Percentiles rank a stretch among this genome's conserved stretches.
These are phyloP conservation scores for Sugiyamaella americana DNA, from an alignment of 805 yeast species.

Conservation along the genomic window DNA sequence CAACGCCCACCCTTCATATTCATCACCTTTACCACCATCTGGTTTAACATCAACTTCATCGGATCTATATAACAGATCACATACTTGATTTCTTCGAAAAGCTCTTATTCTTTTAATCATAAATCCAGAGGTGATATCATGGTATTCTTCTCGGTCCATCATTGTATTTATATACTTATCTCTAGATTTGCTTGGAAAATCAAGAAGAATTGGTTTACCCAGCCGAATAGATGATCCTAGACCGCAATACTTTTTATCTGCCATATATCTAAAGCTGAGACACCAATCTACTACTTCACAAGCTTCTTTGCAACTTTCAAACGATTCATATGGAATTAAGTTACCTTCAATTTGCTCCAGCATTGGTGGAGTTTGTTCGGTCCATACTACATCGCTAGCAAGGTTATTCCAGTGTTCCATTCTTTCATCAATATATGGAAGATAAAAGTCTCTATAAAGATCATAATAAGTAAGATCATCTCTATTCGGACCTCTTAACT, in stretches of 20 bases:
- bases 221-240: constrained; percentile 4
- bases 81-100: constrained; percentile 17
- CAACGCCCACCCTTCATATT: constrained; percentile 18
- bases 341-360: not conserved
- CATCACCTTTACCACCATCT: constrained; percentile 11
- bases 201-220: constrained; percentile 7
- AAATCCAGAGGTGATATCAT: constrained; percentile 24
- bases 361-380: constrained; percentile 2
- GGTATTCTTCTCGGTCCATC: constrained; percentile 1
- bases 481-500: constrained; percentile 17
- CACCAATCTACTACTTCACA: constrained; percentile 12
- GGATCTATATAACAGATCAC: constrained; percentile 20
- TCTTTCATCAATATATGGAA: constrained; percentile 15
- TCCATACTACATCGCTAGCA: constrained; percentile 1
- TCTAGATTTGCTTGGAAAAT: too few species aligned
- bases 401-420: constrained; percentile 19
- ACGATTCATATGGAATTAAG: constrained; percentile 14
- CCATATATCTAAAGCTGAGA: constrained; percentile 10
- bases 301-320: constrained; percentile 13
- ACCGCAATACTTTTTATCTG: constrained; percentile 6
- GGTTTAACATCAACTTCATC: constrained; percentile 9
- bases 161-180: too few species aligned
- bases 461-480: constrained; percentile 16
- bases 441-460: constrained; percentile 19
- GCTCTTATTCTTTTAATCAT: constrained; percentile 27